Conservation (phyloP, 2,329 filamentous ascomycete species). For the Celoporthe dispersa region DNA sequence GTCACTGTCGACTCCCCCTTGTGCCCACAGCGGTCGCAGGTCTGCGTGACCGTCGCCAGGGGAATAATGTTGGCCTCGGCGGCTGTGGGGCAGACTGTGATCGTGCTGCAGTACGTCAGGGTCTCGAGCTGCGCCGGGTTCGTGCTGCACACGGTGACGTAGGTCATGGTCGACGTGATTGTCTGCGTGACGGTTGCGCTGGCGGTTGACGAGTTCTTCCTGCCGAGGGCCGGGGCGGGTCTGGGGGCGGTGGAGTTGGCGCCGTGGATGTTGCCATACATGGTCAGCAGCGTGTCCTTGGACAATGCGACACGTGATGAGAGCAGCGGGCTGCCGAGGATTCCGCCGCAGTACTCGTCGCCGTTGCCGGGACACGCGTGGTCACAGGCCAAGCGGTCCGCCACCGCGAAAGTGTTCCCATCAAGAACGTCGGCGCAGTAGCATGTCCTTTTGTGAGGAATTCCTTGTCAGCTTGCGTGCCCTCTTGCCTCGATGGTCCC, state of each 20-base stretch:
- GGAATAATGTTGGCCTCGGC: conserved; percentile 27
- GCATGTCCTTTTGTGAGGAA: conserved; percentile 38
- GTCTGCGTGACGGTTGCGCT: conserved; percentile 3
- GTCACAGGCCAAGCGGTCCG: conserved; percentile 41
- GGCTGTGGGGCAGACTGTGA: conserved; percentile 33
- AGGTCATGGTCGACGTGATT: conserved; percentile 39
- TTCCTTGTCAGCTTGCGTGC: neutral
- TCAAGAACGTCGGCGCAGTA: conserved; percentile 51
- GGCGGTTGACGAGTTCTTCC: conserved; percentile 3
- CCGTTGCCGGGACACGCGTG: conserved; percentile 47
- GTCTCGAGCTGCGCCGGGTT: conserved; percentile 40
- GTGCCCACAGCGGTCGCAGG: conserved; percentile 40
- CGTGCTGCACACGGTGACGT: conserved; percentile 41
- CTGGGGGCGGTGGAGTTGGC: conserved; percentile 41
- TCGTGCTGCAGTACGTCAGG: conserved; percentile 40
- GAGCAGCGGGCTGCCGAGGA: conserved; percentile 13
- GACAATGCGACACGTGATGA: conserved; percentile 35
- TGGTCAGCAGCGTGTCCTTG: conserved; percentile 43
- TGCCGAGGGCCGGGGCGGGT: conserved; percentile 38
- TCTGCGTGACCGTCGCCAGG: conserved; percentile 38
- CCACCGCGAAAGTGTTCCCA: conserved; percentile 43
- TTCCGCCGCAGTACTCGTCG: conserved; percentile 48
- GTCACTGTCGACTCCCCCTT: conserved; percentile 40
- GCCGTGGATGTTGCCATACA: conserved; percentile 46
- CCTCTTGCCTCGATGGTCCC: neutral